phyloP scores from a whole-genome alignment of 257 asterid genomes.

The Penstemon eatonii region DNA sequence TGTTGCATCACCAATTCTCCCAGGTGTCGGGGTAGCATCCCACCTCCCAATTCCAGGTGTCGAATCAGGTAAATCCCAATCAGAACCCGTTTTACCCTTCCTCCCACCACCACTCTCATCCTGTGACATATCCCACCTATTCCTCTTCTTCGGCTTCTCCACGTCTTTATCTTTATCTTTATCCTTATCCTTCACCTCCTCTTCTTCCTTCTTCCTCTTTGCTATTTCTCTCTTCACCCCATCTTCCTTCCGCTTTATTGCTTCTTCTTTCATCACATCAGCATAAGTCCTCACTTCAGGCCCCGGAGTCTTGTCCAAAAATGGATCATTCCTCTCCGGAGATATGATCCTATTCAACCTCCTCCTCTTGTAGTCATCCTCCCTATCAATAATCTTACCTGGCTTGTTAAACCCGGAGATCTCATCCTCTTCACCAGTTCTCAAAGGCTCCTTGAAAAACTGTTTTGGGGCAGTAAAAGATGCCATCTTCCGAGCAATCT shows the following conservation, averaged over 20 bases:
- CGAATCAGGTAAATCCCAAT: constrained; percentile 87
- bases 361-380: constrained; percentile 79
- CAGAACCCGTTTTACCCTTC: constrained; percentile 71
- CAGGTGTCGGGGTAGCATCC: constrained; percentile 98
- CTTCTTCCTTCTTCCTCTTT: constrained; percentile 79
- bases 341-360: constrained; percentile 80
- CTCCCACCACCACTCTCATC: constrained; percentile 60
- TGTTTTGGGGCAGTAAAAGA: constrained; percentile 82
- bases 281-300: constrained; percentile 85
- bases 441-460: constrained; percentile 64
- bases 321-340: constrained; percentile 84
- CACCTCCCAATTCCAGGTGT: constrained; percentile 94
- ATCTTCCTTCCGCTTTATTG: constrained; percentile 76
- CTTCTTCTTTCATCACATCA: constrained; percentile 83
- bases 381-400: constrained; percentile 78
- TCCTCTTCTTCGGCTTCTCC: constrained; percentile 88
- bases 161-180: constrained; percentile 51
- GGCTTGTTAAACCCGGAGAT: constrained; percentile 67
- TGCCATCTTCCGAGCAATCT: constrained; percentile 70
- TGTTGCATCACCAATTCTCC: constrained; percentile 88
- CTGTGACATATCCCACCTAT: constrained; percentile 90
- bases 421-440: constrained; percentile 71
- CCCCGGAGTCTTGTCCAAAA: constrained; percentile 83
- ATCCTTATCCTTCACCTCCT: constrained; percentile 38
- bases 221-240: constrained; percentile 74